Evolutionary conservation across 345 rosid genomes (phyloP).

Genomic region (Hibiscus trionum): DNA sequence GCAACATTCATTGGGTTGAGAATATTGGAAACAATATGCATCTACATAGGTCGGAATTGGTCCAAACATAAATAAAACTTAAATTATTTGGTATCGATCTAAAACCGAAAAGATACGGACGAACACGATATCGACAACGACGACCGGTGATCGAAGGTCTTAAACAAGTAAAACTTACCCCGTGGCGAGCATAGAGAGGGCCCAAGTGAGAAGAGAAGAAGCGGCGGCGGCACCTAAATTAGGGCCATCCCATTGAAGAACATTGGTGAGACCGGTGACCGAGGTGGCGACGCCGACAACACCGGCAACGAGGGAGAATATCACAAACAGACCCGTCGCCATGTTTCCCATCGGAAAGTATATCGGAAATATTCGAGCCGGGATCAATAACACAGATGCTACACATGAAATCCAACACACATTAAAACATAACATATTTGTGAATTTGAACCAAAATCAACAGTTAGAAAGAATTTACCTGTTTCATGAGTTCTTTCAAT

Average conservation of each 20-base stretch:
- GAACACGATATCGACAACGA: too few relatives aligned
- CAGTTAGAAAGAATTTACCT: slow-evolving; percentile 28
- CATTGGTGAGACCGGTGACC: slow-evolving; percentile 41
- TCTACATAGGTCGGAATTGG: too few relatives aligned
- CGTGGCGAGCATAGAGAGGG: slow-evolving; percentile 74
- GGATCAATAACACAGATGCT: slow-evolving; percentile 62
- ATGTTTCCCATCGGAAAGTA: slow-evolving; percentile 76
- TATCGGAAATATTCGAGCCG: slow-evolving; percentile 76
- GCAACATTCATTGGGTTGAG: slow-evolving; percentile 8
- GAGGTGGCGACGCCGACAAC: slow-evolving; percentile 73
- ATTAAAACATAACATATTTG: background rate
- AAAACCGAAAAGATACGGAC: too few relatives aligned
- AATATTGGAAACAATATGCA: too few relatives aligned
- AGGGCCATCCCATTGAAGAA: slow-evolving; percentile 37
- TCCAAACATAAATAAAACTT: too few relatives aligned
- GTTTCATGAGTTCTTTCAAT: slow-evolving; percentile 52
- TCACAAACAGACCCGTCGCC: slow-evolving; percentile 72
- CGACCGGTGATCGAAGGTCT: background rate
- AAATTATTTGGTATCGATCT: too few relatives aligned
- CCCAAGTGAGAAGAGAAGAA: slow-evolving; percentile 55
- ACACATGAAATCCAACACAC: slow-evolving; percentile 8
- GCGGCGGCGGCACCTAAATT: slow-evolving; percentile 59
- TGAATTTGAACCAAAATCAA: background rate
- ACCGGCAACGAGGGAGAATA: slow-evolving; percentile 68
- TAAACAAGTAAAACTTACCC: slow-evolving; percentile 34